Evolutionary conservation across 2,329 filamentous ascomycete species (phyloP).

Genomic region (Cladosporium sphaerospermum): DNA sequence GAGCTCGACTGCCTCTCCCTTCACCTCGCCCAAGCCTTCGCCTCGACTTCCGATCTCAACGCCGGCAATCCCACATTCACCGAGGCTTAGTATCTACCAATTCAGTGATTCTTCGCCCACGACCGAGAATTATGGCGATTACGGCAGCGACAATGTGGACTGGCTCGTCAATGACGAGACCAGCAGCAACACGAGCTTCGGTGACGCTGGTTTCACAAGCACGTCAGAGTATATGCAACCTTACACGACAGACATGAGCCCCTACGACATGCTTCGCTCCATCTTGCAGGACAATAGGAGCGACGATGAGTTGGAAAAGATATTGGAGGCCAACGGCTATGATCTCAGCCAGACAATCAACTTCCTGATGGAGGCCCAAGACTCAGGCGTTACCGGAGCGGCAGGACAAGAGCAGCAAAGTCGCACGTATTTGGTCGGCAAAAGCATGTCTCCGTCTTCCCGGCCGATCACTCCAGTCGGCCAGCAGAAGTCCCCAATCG

Average conservation of each 20-base stretch:
- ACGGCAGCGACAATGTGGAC: conserved; percentile 90
- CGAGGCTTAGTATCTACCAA: conserved; percentile 89
- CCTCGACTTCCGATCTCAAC: conserved; percentile 85
- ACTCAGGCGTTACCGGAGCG: conserved; percentile 37
- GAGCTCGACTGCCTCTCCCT: conserved; percentile 76
- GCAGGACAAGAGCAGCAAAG: conserved; percentile 46
- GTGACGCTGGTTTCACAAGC: conserved; percentile 66
- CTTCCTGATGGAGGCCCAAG: conserved; percentile 73
- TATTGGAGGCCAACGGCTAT: conserved; percentile 81
- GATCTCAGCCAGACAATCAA: conserved; percentile 89
- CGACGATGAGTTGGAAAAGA: conserved; percentile 91
- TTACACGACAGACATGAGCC: conserved; percentile 83
- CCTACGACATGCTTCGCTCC: conserved; percentile 94
- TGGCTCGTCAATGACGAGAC: conserved; percentile 85
- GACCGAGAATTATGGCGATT: conserved; percentile 82
- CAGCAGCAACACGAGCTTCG: conserved; percentile 72
- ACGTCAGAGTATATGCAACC: conserved; percentile 69
- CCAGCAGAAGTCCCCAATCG: conserved; percentile 74
- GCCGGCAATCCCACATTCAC: conserved; percentile 87
- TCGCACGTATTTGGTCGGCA: conserved; percentile 70
- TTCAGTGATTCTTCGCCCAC: conserved; percentile 79
- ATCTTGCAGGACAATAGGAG: conserved; percentile 83
- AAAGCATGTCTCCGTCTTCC: conserved; percentile 70
- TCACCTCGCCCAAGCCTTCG: conserved; percentile 87
- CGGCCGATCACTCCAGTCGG: conserved; percentile 70